Conservation (phyloP, 176 grass and related monocot species). For the Oryza glaberrima region DNA sequence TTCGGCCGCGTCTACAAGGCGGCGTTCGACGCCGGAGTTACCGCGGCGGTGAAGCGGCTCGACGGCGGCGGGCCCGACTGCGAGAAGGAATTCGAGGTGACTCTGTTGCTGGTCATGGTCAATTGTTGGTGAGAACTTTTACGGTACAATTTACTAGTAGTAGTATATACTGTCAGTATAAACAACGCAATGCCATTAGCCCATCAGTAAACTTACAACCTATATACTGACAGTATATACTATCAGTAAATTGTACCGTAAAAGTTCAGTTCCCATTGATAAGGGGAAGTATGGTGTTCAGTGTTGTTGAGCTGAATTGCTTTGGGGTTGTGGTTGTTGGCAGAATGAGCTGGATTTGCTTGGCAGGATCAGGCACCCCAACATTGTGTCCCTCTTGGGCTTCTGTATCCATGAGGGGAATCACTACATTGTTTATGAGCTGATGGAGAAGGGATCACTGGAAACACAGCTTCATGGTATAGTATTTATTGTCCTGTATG, state of each 20-base stretch:
- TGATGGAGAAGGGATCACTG: conserved; percentile 95
- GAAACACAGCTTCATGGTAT: conserved; percentile 95
- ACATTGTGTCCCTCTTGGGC: conserved; percentile 91
- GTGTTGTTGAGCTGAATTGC: not conserved
- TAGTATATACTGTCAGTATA: no score
- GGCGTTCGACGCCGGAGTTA: conserved; percentile 60
- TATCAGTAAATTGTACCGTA: no score
- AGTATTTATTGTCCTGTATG: conserved; percentile 33
- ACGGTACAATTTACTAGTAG: no score
- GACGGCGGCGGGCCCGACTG: conserved; percentile 61
- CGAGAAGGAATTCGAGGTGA: conserved; percentile 91
- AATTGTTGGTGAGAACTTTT: not conserved
- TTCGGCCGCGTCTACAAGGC: conserved; percentile 86
- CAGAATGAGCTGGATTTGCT: conserved; percentile 99
- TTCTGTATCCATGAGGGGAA: conserved; percentile 78
- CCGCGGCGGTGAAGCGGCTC: conserved; percentile 78
- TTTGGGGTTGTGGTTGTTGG: conserved; percentile 40
- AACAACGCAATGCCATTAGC: no score
- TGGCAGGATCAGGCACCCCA: conserved; percentile 86
- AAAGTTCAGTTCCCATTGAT: no score
- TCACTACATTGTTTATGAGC: conserved; percentile 86
- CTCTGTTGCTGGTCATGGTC: not conserved
- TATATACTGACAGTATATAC: no score
- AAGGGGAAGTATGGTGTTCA: not conserved
- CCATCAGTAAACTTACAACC: no score